Percentiles rank a stretch among this genome's conserved stretches.
Conservation (phyloP, 257 asterid genomes). For the Solanum sitiens region DNA sequence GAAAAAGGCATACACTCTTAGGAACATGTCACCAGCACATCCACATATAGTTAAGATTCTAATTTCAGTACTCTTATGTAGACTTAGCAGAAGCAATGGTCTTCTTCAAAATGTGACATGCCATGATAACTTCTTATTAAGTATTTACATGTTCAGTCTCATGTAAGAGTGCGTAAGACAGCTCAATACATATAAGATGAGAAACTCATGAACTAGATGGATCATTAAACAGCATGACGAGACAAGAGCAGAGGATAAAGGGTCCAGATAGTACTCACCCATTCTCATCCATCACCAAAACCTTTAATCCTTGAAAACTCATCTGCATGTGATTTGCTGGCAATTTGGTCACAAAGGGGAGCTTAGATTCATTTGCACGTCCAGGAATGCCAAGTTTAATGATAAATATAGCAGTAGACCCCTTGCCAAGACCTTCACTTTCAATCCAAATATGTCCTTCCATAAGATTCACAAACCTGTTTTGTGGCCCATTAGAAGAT, state of each 20-base stretch:
- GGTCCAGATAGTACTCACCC: slow-evolving; percentile 33
- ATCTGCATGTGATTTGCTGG: slow-evolving; percentile 45
- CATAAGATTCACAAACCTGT: slow-evolving; percentile 93
- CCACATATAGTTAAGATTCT: neutral
- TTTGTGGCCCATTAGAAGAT: neutral
- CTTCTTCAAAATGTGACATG: neutral
- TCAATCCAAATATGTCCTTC: slow-evolving; percentile 92
- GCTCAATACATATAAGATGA: neutral
- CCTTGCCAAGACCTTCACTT: slow-evolving; percentile 93
- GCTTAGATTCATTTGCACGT: slow-evolving; percentile 43
- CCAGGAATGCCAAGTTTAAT: slow-evolving; percentile 75
- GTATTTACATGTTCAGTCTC: neutral
- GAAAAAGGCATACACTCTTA: neutral
- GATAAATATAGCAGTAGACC: slow-evolving; percentile 60
- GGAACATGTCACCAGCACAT: neutral
- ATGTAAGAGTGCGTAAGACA: neutral
- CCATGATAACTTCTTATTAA: neutral
- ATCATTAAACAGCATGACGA: neutral
- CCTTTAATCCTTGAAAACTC: slow-evolving; percentile 70
- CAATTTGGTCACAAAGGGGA: slow-evolving; percentile 29
- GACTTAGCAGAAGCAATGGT: neutral
- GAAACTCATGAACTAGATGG: neutral
- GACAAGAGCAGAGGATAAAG: neutral
- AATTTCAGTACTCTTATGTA: neutral
- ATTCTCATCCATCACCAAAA: slow-evolving; percentile 71